These are phyloP conservation scores for Chrysoporthe deuterocubensis DNA, from an alignment of 2,329 filamentous ascomycete species.

Conservation along the genomic window DNA sequence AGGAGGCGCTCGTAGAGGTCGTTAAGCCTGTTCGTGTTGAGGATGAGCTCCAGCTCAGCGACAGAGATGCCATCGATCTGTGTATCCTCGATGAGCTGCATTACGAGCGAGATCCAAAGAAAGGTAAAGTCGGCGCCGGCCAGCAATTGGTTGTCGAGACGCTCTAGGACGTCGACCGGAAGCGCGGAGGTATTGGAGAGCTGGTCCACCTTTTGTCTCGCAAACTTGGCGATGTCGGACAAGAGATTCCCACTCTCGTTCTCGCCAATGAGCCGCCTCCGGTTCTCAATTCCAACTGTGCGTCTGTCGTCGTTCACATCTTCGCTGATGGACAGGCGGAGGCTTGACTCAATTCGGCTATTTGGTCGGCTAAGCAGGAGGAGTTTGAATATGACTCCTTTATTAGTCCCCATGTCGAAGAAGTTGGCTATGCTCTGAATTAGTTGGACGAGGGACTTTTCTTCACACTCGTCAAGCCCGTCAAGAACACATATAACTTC, in stretches of 20 bases:
- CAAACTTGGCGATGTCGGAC: background rate
- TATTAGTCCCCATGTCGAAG: background rate
- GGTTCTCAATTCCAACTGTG: background rate
- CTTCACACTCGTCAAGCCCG: background rate
- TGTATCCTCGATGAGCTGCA: conserved; percentile 2
- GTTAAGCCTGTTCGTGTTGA: background rate
- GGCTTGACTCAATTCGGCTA: background rate
- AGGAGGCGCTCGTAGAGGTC: background rate
- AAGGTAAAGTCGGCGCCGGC: conserved; percentile 3
- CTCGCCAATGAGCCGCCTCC: background rate
- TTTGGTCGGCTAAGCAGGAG: background rate
- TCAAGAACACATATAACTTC: background rate
- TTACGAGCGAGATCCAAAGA: conserved; percentile 2
- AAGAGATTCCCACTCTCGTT: background rate
- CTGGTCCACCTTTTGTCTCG: background rate
- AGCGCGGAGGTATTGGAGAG: background rate
- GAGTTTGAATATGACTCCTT: background rate
- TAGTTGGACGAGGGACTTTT: background rate
- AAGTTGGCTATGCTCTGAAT: background rate
- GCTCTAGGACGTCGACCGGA: background rate
- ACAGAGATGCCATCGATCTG: background rate
- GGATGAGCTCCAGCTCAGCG: background rate
- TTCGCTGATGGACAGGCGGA: background rate
- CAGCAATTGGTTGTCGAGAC: background rate
- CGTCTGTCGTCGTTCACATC: background rate